Evolutionary conservation across 345 rosid species (phyloP).

Genomic region (Lagerstroemia speciosa): DNA sequence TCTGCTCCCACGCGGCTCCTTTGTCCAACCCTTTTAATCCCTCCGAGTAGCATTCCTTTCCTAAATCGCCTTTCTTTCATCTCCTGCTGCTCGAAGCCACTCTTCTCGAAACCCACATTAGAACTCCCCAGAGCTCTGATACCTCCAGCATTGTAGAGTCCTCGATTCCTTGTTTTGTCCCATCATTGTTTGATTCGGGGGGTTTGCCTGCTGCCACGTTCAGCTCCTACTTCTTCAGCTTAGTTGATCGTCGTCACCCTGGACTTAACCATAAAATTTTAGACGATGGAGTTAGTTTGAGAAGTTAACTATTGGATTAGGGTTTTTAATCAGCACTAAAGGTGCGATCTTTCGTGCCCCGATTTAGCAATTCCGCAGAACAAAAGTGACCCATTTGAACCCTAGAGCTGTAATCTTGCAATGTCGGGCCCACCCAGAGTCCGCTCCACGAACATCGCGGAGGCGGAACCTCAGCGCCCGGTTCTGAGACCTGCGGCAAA

Average conservation of each 20-base stretch:
- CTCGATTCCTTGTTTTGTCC: background rate
- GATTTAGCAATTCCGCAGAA: background rate
- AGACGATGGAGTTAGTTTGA: background rate
- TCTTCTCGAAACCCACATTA: background rate
- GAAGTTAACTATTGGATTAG: background rate
- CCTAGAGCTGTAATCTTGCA: conserved; percentile 4
- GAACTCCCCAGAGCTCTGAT: background rate
- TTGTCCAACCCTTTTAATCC: background rate
- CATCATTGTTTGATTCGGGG: background rate
- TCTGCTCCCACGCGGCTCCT: conserved; percentile 3
- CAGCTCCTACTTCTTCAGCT: background rate
- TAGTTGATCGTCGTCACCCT: background rate
- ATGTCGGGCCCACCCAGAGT: conserved; percentile 58
- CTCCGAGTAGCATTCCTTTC: background rate
- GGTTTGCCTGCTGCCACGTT: background rate
- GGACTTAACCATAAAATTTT: background rate
- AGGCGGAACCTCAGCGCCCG: conserved; percentile 34
- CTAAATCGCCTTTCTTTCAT: background rate
- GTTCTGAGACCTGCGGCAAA: conserved; percentile 52
- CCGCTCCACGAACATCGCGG: conserved; percentile 35
- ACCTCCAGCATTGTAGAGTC: background rate
- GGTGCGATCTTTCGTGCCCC: background rate
- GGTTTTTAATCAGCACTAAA: background rate
- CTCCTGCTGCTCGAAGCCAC: conserved; percentile 3
- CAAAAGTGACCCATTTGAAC: background rate